Conservation (phyloP, 2,329 filamentous ascomycete species). For the Ophiosphaerella narmari region DNA sequence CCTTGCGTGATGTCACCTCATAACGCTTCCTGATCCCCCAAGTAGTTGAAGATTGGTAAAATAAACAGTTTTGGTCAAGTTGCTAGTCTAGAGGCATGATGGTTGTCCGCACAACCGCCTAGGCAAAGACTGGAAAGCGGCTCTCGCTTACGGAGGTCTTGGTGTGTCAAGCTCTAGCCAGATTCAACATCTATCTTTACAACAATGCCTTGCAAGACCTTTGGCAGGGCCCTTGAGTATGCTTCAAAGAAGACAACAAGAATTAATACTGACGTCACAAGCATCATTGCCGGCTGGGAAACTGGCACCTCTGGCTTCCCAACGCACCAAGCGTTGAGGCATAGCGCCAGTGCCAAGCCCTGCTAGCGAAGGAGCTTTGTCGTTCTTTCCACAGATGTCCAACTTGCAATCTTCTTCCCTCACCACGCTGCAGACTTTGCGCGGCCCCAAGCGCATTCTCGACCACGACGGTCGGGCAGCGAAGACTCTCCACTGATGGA, state of each 20-base stretch:
- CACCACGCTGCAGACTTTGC: slow-evolving; percentile 36
- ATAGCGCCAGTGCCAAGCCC: slow-evolving; percentile 21
- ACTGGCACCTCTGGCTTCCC: too few species aligned
- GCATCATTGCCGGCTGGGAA: too few species aligned
- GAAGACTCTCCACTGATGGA: slow-evolving; percentile 39
- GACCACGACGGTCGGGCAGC: slow-evolving; percentile 38
- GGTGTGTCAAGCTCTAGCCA: too few species aligned
- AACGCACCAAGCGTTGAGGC: slow-evolving; percentile 1
- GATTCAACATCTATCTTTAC: too few species aligned
- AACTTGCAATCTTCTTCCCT: slow-evolving; percentile 22
- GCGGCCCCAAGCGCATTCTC: slow-evolving; percentile 29
- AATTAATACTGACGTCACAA: too few species aligned
- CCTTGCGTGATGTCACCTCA: slow-evolving; percentile 5
- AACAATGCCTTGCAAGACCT: slow-evolving; percentile 1
- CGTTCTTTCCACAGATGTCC: slow-evolving; percentile 29
- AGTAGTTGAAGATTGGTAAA: slow-evolving; percentile 13
- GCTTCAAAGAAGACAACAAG: too few species aligned
- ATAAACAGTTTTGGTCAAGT: slow-evolving; percentile 17
- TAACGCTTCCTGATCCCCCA: slow-evolving; percentile 7
- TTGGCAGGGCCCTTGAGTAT: too few species aligned
- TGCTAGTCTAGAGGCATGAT: slow-evolving; percentile 7
- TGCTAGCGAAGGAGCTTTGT: slow-evolving; percentile 33
- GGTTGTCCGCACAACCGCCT: slow-evolving; percentile 7
- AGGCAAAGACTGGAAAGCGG: slow-evolving; percentile 16
- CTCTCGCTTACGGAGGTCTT: slow-evolving; percentile 23